Evolutionary conservation across 768 basidiomycete genomes (phyloP), one percentile per base, ranked within the genome.

Genomic region (Termitomyces sp.): DNA sequence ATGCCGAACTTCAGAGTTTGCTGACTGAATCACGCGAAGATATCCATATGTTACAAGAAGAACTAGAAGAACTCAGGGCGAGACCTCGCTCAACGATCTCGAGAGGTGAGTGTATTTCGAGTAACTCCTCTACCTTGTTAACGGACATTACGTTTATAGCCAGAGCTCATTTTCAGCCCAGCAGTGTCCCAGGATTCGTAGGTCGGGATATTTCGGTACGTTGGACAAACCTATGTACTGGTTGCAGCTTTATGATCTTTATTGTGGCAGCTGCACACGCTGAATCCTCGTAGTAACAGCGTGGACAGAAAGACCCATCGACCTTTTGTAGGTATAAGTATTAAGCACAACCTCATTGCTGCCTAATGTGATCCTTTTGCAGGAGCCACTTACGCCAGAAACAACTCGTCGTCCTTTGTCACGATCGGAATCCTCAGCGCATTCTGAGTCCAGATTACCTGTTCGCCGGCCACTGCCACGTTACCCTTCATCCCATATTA

Each of bases 21-120:
- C 75, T 98, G 7, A 71, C 81, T 2, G 89, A 92, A 51, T 80
- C 89, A 1, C 81, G 92, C 28, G 92, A 95, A 66, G 90, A 94
- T 60, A 68, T 87, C 5, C 82, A 85, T 56, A 68, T 73, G 1
- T 66, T 92, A 45, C 86, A 86, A 53, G 85, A 85, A 62, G 92
- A 95, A 69, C 70, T 87, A 1, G 92, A 88, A 56, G 91, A 94
- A 66, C 80, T 85, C 33, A 75, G 83, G 28, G 83, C 84, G 10
- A 76, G 75, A 54, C 72, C 71, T 18, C 73, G 73, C 35, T 68
- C 73, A 24, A 72, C 73, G 46, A 75, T 77, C 61, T 58, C 53
- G 8, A 76, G 74, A 66, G 73, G 84, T 83, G 61, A 61, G 67
- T 66, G 6, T 3, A 20, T 42, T 24, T 14, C 10, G 56, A n/a